phyloP scores from a whole-genome alignment of 441 rosid species.

The Hypseocharis bilobata region DNA sequence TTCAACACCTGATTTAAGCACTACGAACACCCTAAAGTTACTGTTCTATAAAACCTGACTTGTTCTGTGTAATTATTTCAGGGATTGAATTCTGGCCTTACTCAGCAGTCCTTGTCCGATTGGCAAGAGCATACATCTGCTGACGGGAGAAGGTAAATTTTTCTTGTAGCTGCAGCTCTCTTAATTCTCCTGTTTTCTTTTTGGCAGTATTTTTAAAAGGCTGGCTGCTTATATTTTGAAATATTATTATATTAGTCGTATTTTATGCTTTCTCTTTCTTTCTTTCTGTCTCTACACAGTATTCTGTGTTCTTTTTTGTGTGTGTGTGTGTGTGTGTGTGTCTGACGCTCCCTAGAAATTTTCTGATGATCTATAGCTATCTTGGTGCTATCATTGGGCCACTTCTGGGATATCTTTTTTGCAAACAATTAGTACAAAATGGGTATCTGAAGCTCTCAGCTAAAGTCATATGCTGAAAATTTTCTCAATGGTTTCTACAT shows the following conservation, averaged over 20 bases:
- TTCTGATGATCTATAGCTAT: background rate
- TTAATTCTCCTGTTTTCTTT: background rate
- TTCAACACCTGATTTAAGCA: background rate
- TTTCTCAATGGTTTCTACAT: background rate
- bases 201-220: background rate
- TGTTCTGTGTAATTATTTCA: constrained; percentile 20
- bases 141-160: constrained; percentile 73
- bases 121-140: constrained; percentile 91
- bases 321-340: no score
- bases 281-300: no score
- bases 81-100: constrained; percentile 34
- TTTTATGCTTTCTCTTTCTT: constrained; percentile 1
- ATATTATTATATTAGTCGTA: constrained; percentile 1
- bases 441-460: no score
- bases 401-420: background rate
- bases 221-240: constrained; percentile 4
- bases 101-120: constrained; percentile 57
- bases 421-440: no score
- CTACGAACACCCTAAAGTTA: background rate
- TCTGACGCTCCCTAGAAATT: no score
- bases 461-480: no score
- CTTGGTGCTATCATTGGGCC: background rate
- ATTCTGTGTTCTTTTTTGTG: background rate
- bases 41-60: constrained; percentile 11
- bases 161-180: constrained; percentile 16